phyloP scores from a whole-genome alignment of 176 grass and related monocot genomes.

The Triticum timopheevii region DNA sequence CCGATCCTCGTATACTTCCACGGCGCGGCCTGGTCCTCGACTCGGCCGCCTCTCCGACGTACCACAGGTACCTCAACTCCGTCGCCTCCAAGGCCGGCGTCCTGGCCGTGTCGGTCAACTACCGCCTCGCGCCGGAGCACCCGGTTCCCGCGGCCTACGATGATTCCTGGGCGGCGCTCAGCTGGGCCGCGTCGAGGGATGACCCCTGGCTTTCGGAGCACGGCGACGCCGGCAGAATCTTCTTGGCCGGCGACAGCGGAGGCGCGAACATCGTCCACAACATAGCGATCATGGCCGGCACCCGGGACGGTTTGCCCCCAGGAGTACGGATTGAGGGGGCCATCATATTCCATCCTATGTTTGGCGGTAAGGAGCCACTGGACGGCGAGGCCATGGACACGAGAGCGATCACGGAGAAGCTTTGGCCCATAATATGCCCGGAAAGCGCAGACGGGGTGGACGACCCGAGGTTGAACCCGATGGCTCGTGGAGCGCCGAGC shows the following conservation, averaged over 20 bases:
- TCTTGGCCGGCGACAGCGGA: neutral
- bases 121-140: constrained; percentile 69
- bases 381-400: constrained; percentile 17
- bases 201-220: neutral
- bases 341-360: constrained; percentile 56
- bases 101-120: constrained; percentile 53
- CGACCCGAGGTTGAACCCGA: constrained; percentile 56
- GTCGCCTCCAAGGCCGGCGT: neutral
- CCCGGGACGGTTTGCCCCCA: neutral
- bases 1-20: constrained; percentile 4
- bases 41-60: neutral
- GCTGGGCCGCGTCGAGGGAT: neutral
- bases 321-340: constrained; percentile 22
- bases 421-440: constrained; percentile 43
- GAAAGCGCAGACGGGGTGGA: constrained; percentile 33
- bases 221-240: neutral
- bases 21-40: constrained; percentile 5
- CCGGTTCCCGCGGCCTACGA: constrained; percentile 51
- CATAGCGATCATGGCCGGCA: neutral
- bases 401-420: neutral
- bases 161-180: constrained; percentile 43
- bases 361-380: neutral
- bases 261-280: constrained; percentile 14
- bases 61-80: constrained; percentile 15
- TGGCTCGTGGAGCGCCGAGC: constrained; percentile 42